phyloP scores from a whole-genome alignment of 2,329 filamentous ascomycete species.

The Furcasterigmium sp. region DNA sequence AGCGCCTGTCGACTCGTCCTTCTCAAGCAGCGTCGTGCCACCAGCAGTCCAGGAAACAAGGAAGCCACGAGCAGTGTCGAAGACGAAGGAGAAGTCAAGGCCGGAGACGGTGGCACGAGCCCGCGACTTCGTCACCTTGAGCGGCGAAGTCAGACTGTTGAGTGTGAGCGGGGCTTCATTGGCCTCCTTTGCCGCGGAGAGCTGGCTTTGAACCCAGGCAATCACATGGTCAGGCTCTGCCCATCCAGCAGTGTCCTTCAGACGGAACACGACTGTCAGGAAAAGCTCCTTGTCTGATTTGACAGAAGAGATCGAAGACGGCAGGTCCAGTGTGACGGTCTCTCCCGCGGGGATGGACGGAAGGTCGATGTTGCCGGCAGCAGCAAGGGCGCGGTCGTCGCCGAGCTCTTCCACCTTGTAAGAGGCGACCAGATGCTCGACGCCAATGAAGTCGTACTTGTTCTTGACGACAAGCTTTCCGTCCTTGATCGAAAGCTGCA shows the following conservation, averaged over 20 bases:
- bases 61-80: slow-evolving; percentile 38
- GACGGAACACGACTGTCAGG: slow-evolving; percentile 38
- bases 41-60: slow-evolving; percentile 35
- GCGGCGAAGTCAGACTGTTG: slow-evolving; percentile 11
- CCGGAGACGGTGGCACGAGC: slow-evolving; percentile 21
- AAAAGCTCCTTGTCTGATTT: slow-evolving; percentile 32
- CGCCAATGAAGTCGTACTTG: slow-evolving; percentile 41
- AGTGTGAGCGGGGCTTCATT: slow-evolving; percentile 9
- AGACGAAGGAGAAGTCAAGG: slow-evolving; percentile 30
- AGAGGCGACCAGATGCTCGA: slow-evolving; percentile 34
- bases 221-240: slow-evolving; percentile 46
- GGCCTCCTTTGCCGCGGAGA: slow-evolving; percentile 21
- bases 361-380: slow-evolving; percentile 30
- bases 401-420: slow-evolving; percentile 39
- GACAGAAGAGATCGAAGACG: slow-evolving; percentile 18
- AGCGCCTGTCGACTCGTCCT: slow-evolving; percentile 25
- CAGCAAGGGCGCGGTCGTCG: slow-evolving; percentile 21
- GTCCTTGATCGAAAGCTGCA: slow-evolving; percentile 32
- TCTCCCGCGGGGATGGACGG: slow-evolving; percentile 33
- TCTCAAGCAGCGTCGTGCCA: slow-evolving; percentile 26
- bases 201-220: slow-evolving; percentile 46
- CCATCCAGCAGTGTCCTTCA: slow-evolving; percentile 42
- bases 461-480: slow-evolving; percentile 30
- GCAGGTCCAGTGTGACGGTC: slow-evolving; percentile 25
- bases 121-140: slow-evolving; percentile 16